Evolutionary conservation across 1,139 yeast species (phyloP).

Genomic region (Lodderomyces orthopsilosis): DNA sequence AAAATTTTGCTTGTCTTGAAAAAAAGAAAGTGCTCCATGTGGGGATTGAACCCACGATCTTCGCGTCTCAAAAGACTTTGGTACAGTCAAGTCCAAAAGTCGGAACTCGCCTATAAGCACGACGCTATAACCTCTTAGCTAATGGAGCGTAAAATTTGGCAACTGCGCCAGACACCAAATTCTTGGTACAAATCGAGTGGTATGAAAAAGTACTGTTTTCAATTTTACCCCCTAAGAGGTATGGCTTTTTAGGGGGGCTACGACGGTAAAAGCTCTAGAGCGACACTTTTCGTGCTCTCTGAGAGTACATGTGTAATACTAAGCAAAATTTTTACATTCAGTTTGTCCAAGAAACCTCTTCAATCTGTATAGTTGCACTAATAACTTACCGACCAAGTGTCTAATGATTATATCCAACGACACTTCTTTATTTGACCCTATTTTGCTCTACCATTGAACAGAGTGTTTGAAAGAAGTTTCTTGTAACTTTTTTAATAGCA

Average conservation of each 20-base stretch:
- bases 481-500: no score
- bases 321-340: no score
- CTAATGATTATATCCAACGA: no score
- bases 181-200: not conserved
- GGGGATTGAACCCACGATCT: slow-evolving; percentile 5
- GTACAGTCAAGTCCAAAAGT: slow-evolving; percentile 3
- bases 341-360: no score
- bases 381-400: no score
- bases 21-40: slow-evolving; percentile 3
- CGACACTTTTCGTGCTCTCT: no score
- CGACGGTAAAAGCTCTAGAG: no score
- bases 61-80: slow-evolving; percentile 5
- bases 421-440: no score
- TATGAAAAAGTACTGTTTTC: not conserved
- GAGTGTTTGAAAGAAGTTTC: no score
- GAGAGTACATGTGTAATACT: no score
- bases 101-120: slow-evolving; percentile 5
- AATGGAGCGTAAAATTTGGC: slow-evolving; percentile 3
- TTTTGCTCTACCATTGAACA: no score
- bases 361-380: no score
- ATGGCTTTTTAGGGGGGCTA: not conserved
- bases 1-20: not conserved
- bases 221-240: not conserved
- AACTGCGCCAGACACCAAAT: slow-evolving; percentile 3
- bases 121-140: slow-evolving; percentile 4